Percentiles rank a stretch among this genome's conserved stretches.
Conservation (phyloP, 2,329 filamentous ascomycete species). For the Talaromyces sp. region DNA sequence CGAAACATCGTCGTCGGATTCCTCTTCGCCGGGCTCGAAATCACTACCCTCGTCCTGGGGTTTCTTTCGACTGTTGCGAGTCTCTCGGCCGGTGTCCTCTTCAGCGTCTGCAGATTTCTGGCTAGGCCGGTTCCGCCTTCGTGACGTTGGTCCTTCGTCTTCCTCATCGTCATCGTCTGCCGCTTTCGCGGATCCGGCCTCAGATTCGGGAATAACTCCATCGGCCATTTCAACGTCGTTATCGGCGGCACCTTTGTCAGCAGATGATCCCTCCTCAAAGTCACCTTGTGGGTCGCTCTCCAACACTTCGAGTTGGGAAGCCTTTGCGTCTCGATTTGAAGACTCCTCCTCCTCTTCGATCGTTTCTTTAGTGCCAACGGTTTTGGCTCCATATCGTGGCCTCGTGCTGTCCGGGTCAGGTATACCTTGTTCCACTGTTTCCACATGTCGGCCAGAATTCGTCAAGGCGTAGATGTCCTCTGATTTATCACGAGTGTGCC, state of each 20-base stretch:
- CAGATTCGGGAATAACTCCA: conserved; percentile 38
- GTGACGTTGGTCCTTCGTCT: conserved; percentile 49
- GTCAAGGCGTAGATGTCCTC: conserved; percentile 54
- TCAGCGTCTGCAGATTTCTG: conserved; percentile 24
- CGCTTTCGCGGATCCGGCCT: conserved; percentile 31
- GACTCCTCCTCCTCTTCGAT: conserved; percentile 25
- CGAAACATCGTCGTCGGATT: conserved; percentile 49
- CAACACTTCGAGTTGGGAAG: conserved; percentile 37
- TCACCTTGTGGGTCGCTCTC: conserved; percentile 36
- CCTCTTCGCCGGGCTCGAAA: conserved; percentile 57
- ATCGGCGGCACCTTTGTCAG: conserved; percentile 17
- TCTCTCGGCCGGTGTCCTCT: conserved; percentile 24
- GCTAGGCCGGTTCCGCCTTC: conserved; percentile 34
- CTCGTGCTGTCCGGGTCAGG: conserved; percentile 38
- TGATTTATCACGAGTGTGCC: conserved; percentile 53
- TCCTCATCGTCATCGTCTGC: conserved; percentile 49
- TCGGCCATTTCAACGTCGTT: conserved; percentile 32
- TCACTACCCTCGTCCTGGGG: conserved; percentile 55
- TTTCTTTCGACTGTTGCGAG: conserved; percentile 37
- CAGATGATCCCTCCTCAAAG: conserved; percentile 27
- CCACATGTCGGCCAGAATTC: conserved; percentile 54
- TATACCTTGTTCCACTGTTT: conserved; percentile 51
- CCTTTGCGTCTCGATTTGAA: conserved; percentile 34
- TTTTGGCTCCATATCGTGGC: conserved; percentile 24
- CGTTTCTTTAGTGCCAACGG: conserved; percentile 37